These are phyloP conservation scores for Ophiostoma himal-ulmi DNA, from an alignment of 2,329 filamentous ascomycete genomes.

Conservation along the genomic window DNA sequence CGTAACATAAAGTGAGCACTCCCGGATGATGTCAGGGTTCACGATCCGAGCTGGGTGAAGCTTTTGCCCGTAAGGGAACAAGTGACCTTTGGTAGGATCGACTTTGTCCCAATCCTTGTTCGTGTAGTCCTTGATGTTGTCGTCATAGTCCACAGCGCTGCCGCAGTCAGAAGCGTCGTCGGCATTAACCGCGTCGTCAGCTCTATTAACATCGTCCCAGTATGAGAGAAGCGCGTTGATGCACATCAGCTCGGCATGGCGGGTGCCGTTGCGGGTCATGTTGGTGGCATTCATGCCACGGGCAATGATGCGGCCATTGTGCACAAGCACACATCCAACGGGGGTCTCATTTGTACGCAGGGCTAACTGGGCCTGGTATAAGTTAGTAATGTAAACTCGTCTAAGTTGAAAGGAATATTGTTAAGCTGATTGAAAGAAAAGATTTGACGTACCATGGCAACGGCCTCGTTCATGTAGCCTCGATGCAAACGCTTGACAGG, in stretches of 20 bases:
- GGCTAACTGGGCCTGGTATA: slow-evolving; percentile 71
- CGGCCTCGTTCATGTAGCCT: slow-evolving; percentile 74
- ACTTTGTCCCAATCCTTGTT: slow-evolving; percentile 47
- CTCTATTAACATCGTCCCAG: slow-evolving; percentile 32
- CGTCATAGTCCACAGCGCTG: slow-evolving; percentile 31
- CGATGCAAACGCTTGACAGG: slow-evolving; percentile 37
- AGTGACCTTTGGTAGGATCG: slow-evolving; percentile 49
- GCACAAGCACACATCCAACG: slow-evolving; percentile 90
- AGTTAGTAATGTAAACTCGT: background rate
- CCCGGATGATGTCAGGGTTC: slow-evolving; percentile 60
- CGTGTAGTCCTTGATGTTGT: slow-evolving; percentile 29
- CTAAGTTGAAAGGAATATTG: no score
- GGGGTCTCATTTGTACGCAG: slow-evolving; percentile 85
- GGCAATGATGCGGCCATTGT: slow-evolving; percentile 72
- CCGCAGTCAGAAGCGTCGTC: slow-evolving; percentile 39
- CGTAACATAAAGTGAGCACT: slow-evolving; percentile 83
- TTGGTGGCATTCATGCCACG: slow-evolving; percentile 97
- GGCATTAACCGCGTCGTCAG: slow-evolving; percentile 27
- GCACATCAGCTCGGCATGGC: slow-evolving; percentile 93
- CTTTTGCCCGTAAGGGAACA: slow-evolving; percentile 59
- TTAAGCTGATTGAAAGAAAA: background rate
- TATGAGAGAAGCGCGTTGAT: slow-evolving; percentile 54
- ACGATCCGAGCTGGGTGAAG: slow-evolving; percentile 52
- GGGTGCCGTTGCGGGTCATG: slow-evolving; percentile 79
- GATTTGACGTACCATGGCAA: slow-evolving; percentile 64